Evolutionary conservation across 148 eudicot genomes (phyloP), one percentile per base, ranked within the genome.

Genomic region (Tetragonia tetragonoides): DNA sequence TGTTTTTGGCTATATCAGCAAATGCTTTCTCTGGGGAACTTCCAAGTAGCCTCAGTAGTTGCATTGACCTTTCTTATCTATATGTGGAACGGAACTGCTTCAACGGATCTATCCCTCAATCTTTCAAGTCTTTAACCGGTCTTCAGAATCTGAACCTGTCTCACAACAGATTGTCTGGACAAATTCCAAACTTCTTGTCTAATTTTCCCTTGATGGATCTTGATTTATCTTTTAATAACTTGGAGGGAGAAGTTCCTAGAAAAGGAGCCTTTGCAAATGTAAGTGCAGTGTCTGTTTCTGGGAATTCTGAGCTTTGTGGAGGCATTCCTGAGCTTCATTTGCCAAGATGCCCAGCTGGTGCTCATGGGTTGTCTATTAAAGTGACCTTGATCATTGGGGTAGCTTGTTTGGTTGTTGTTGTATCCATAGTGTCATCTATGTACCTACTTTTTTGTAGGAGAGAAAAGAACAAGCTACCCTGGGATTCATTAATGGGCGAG

Each of bases 241-340:
- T 86, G 23, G 83, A 81, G 67, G 89, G 89, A 4, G 68, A n/a
- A 72, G 83, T 84, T 21, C 87, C 89, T 0, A 37, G 10, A 4
- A 62, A 59, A 34, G 87, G 87, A 0, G 66, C 70, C 15, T 84
- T 83, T 54, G 39, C 42, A 28, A 86, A 86, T 79, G 40, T 59
- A 15, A 79, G 69, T 76, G 85, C 59, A 56, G 44, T 69, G 61
- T 72, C 79, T 24, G 34, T 81, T 21, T 2, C 14, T 1, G 88
- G 85, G 11, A 86, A 86, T 70, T 39, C 10, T 1, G 69, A 53
- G 73, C 85, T 86, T 14, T 81, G 86, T 74, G 86, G 86, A 63
- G 88, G 88, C 20, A 65, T 77, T 40, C 21, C 72, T 10, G 62
- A 77, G 51, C 66, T 83, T n/a, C 77, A 81, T 10, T 72, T 86